These are phyloP conservation scores for Emergomyces orientalis DNA, from an alignment of 2,329 filamentous ascomycete species.

Conservation along the genomic window DNA sequence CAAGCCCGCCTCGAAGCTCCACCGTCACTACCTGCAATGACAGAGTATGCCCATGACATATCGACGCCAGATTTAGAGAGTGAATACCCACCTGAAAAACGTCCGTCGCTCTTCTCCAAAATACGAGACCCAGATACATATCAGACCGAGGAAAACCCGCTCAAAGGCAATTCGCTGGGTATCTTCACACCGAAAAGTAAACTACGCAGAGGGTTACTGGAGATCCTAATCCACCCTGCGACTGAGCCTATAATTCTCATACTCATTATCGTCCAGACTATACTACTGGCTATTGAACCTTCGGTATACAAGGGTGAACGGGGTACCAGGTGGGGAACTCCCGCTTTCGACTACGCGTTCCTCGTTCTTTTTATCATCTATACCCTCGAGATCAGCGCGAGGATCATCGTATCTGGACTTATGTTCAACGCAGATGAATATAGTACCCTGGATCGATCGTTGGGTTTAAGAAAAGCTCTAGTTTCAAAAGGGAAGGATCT, in stretches of 20 bases:
- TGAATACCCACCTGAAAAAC: conserved; percentile 31
- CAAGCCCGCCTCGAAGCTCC: conserved; percentile 45
- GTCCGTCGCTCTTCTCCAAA: conserved; percentile 22
- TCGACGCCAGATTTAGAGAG: conserved; percentile 26
- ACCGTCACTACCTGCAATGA: conserved; percentile 41
- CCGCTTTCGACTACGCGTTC: conserved; percentile 65
- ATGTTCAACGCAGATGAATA: conserved; percentile 85
- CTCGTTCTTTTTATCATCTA: conserved; percentile 80
- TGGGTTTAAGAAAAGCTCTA: conserved; percentile 64
- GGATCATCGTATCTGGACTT: conserved; percentile 87
- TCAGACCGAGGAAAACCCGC: conserved; percentile 55
- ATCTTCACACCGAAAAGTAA: conserved; percentile 72
- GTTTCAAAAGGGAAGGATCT: conserved; percentile 66
- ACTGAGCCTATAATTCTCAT: conserved; percentile 80
- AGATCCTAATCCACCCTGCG: conserved; percentile 74
- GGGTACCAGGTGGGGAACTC: conserved; percentile 52
- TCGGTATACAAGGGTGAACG: conserved; percentile 57
- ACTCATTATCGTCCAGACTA: conserved; percentile 77
- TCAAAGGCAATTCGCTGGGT: conserved; percentile 77
- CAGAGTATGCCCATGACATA: conserved; percentile 39
- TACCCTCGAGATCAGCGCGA: conserved; percentile 71
- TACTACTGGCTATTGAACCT: conserved; percentile 80
- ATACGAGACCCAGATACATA: conserved; percentile 22
- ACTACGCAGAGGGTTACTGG: conserved; percentile 65
- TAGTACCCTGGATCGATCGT: conserved; percentile 73